A percentile compares a stretch with the other conserved stretches of the same genome.
Conservation (phyloP, 1,284 basidiomycete genomes). For the Ustilago xerochloae region DNA sequence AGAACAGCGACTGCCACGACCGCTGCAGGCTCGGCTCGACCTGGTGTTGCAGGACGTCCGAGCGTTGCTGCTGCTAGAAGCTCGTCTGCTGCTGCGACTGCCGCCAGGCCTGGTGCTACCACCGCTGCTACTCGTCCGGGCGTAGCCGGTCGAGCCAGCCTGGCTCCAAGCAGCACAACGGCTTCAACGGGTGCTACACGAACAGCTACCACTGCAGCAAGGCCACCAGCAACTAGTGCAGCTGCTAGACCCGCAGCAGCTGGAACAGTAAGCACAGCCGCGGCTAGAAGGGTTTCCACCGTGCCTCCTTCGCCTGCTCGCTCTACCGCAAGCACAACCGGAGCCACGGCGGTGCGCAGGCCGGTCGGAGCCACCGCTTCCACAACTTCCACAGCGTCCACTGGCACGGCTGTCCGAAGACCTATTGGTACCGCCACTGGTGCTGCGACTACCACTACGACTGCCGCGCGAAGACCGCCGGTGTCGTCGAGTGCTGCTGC, state of each 20-base stretch:
- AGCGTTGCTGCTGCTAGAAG: slow-evolving; percentile 15
- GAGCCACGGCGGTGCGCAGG: slow-evolving; percentile 13
- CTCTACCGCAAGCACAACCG: slow-evolving; percentile 13
- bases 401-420: slow-evolving; percentile 30
- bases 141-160: slow-evolving; percentile 30
- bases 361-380: slow-evolving; percentile 12
- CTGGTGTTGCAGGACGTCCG: slow-evolving; percentile 22
- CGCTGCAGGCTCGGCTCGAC: slow-evolving; percentile 8
- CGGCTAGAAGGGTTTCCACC: slow-evolving; percentile 25
- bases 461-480: slow-evolving; percentile 39
- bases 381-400: slow-evolving; percentile 7
- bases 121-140: slow-evolving; percentile 12
- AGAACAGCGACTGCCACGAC: slow-evolving; percentile 9
- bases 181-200: slow-evolving; percentile 10
- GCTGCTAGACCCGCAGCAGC: slow-evolving; percentile 20
- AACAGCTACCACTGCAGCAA: slow-evolving; percentile 6
- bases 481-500: slow-evolving; percentile 29
- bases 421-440: slow-evolving; percentile 18
- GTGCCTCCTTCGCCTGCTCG: slow-evolving; percentile 45
- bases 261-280: slow-evolving; percentile 11
- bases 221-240: slow-evolving; percentile 20
- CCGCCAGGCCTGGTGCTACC: slow-evolving; percentile 4
- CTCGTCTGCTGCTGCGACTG: slow-evolving; percentile 1
- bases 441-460: slow-evolving; percentile 21
- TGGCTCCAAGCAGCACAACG: slow-evolving; percentile 17